A percentile compares a stretch with the other conserved stretches of the same genome.
These are phyloP conservation scores for Eimeria nieschulzi DNA, from an alignment of 169 alveolate genomes.

Conservation along the genomic window DNA sequence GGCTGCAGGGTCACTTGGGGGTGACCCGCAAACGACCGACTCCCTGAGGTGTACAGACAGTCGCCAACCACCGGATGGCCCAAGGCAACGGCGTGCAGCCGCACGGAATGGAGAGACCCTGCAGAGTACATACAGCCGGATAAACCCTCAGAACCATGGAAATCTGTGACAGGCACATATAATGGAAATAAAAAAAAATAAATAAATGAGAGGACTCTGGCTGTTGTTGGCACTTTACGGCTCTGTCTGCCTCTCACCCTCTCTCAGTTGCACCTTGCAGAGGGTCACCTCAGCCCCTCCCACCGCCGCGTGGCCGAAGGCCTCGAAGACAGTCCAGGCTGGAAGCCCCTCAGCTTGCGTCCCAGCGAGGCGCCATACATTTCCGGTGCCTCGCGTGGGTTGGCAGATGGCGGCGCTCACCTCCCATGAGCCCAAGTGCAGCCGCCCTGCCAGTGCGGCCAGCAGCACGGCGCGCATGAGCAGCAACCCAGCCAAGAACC, in stretches of 20 bases:
- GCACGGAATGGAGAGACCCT: slow-evolving; percentile 13
- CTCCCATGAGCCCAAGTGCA: not conserved
- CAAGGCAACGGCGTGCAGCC: not conserved
- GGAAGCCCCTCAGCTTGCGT: not conserved
- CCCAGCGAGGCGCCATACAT: not conserved
- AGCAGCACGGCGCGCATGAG: not conserved
- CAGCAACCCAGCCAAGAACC: not conserved
- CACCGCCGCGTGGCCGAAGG: not conserved
- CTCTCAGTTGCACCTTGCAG: not conserved
- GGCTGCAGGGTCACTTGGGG: not conserved
- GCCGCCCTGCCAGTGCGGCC: not conserved
- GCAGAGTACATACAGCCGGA: not conserved
- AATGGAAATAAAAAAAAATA: not conserved
- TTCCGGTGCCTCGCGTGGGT: not conserved
- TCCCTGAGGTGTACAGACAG: not conserved
- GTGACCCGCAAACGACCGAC: not conserved
- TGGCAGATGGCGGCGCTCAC: not conserved
- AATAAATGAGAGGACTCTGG: not conserved
- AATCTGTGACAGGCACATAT: not conserved
- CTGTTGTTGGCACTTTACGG: not conserved
- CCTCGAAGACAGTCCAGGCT: not conserved
- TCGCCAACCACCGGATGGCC: slow-evolving; percentile 32
- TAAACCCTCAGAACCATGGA: not conserved
- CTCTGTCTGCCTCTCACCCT: not conserved
- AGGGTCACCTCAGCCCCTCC: not conserved